A percentile compares a stretch with the other conserved stretches of the same genome.
Conservation (phyloP, 768 basidiomycete genomes). For the Phlebiopsis gigantea region DNA sequence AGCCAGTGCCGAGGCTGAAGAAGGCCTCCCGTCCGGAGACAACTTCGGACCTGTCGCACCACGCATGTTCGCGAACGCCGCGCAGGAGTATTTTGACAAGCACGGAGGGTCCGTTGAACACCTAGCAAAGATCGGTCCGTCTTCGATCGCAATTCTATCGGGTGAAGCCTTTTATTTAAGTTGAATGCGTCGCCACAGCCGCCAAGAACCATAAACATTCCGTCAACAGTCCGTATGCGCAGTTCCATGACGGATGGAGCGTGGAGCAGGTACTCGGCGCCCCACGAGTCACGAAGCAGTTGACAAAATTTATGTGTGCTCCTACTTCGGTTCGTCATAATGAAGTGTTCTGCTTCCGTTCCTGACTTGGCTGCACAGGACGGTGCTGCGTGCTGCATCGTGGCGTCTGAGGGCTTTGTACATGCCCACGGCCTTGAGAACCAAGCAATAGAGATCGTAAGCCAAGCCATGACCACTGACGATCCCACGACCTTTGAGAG, state of each 20-base stretch:
- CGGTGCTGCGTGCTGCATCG: constrained; percentile 72
- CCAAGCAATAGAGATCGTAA: constrained; percentile 81
- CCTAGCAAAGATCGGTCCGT: constrained; percentile 74
- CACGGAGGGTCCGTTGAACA: constrained; percentile 63
- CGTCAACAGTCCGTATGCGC: constrained; percentile 78
- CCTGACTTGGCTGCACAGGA: constrained; percentile 38
- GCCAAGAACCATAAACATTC: constrained; percentile 84
- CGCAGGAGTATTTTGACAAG: constrained; percentile 72
- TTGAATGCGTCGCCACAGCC: constrained; percentile 34
- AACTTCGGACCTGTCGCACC: constrained; percentile 70
- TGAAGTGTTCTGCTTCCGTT: background rate
- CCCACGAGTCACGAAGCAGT: constrained; percentile 62
- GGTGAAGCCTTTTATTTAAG: background rate
- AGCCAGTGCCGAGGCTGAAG: constrained; percentile 46
- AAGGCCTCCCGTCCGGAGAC: constrained; percentile 36
- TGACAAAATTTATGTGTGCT: constrained; percentile 85
- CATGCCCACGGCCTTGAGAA: constrained; percentile 68
- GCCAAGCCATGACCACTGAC: constrained; percentile 63
- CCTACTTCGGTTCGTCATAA: constrained; percentile 62
- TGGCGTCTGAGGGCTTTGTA: constrained; percentile 78
- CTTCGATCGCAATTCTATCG: background rate
- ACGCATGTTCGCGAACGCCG: constrained; percentile 68
- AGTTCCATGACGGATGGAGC: constrained; percentile 80
- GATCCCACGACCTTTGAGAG: constrained; percentile 58
- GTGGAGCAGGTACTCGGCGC: constrained; percentile 64